These are phyloP conservation scores for Globisporangium paroecandrum DNA, from an alignment of 352 stramenopile species.

Conservation along the genomic window DNA sequence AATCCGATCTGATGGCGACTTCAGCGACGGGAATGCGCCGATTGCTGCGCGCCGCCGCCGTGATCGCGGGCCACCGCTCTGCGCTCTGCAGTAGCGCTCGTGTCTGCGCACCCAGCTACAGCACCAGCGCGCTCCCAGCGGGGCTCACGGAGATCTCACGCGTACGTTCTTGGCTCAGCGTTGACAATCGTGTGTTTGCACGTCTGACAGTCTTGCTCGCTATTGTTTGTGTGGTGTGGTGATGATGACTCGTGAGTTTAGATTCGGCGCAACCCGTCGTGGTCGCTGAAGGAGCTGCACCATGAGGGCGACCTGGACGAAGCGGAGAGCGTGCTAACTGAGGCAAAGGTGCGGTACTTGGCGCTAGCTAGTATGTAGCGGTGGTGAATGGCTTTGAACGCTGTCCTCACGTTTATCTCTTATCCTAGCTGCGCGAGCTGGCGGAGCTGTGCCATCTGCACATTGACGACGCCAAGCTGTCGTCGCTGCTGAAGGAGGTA, in stretches of 20 bases:
- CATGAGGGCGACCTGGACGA: conserved; percentile 44
- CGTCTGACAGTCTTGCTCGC: not conserved
- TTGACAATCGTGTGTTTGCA: not conserved
- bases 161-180: conserved; percentile 19
- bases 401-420: not conserved
- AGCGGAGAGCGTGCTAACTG: conserved; percentile 49
- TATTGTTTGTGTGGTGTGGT: not conserved
- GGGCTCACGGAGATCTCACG: conserved; percentile 59
- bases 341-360: conserved; percentile 40
- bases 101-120: not conserved
- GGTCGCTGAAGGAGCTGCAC: conserved; percentile 80
- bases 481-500: conserved; percentile 71
- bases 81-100: not conserved
- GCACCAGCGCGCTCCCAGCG: conserved; percentile 28
- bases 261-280: conserved; percentile 69
- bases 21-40: conserved; percentile 10
- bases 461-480: conserved; percentile 67
- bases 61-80: not conserved
- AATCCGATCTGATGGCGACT: conserved; percentile 7
- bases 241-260: conserved; percentile 10
- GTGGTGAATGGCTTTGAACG: not conserved
- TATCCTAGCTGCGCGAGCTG: conserved; percentile 57
- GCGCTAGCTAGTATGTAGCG: not conserved
- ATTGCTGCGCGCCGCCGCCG: not conserved
- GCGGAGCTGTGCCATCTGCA: conserved; percentile 82